A percentile compares a stretch with the other conserved stretches of the same genome.
phyloP scores from a whole-genome alignment of 2,329 filamentous ascomycete genomes.

The Fusarium buxicola region DNA sequence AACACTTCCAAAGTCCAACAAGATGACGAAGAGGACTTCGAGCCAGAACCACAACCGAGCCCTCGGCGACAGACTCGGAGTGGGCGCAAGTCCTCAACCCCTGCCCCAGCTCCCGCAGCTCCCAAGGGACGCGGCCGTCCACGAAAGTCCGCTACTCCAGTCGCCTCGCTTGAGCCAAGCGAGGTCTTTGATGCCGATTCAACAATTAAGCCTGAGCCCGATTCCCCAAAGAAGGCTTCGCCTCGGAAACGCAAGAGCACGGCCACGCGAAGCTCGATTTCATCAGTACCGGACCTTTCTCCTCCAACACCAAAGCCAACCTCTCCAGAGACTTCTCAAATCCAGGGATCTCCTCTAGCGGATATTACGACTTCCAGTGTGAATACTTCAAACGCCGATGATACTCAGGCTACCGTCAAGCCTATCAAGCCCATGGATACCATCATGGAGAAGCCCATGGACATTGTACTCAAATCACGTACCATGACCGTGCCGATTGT shows the following conservation, averaged over 20 bases:
- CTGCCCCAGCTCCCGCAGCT: conserved; percentile 60
- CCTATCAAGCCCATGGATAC: conserved; percentile 82
- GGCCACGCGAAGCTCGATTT: conserved; percentile 56
- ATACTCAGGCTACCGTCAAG: conserved; percentile 63
- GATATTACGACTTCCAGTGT: conserved; percentile 78
- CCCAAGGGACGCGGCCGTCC: conserved; percentile 55
- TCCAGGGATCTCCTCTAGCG: conserved; percentile 69
- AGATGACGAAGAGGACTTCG: conserved; percentile 80
- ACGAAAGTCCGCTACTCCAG: conserved; percentile 55
- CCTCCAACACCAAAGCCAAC: conserved; percentile 64
- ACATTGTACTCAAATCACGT: conserved; percentile 90
- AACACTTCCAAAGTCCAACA: conserved; percentile 62
- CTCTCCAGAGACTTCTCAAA: conserved; percentile 66
- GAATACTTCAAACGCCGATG: conserved; percentile 58
- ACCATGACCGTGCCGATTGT: conserved; percentile 74
- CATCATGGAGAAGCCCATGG: conserved; percentile 88
- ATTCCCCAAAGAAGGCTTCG: conserved; percentile 57
- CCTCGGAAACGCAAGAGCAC: conserved; percentile 77
- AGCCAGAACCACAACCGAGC: conserved; percentile 73
- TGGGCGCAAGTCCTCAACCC: conserved; percentile 56
- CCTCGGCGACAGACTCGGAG: conserved; percentile 62
- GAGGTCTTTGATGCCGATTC: conserved; percentile 51
- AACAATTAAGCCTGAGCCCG: conserved; percentile 49
- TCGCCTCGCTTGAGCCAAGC: conserved; percentile 50
- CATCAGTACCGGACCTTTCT: conserved; percentile 53